Evolutionary conservation across 176 grass and related monocot genomes (phyloP), one percentile per base, ranked within the genome.

Genomic region (Panicum miliaceum): DNA sequence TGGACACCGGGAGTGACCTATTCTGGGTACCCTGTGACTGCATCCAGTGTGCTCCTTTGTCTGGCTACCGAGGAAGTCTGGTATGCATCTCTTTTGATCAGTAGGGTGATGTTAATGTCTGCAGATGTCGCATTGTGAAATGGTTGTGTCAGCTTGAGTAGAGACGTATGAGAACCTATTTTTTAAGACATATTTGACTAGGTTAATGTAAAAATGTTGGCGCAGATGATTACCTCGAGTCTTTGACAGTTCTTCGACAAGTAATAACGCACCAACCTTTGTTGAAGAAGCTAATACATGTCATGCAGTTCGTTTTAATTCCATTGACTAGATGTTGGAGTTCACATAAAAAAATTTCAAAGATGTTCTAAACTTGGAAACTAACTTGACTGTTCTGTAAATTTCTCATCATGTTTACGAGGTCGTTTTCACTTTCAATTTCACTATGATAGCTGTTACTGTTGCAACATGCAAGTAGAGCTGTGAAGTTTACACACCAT

Each of bases 1-100:
- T 99, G 85, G 96, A 96, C 92, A 89, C 96, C 85, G 96, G 96
- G 79, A 99, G 93, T 80, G 93, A 99, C 88, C 86, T 99, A 75
- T 92, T 99, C 68, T 96, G 96, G 96, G 88, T 99, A 29, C 96
- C 96, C 20, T 99, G 93, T 85, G 91, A 99, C 80, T 96, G 93
- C 77, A 89, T 99, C 25, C 74, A 91, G 65, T 99, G 96, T 37
- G 96, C 96, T 86, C 91, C 96, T 27, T 89, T 96, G 82, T 84
- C 93, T 83, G 75, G 93, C 84, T 94, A 96, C 84, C 93, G 76
- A 84, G 91, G 88, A 50, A 96, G 79, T 87, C 82, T 96, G 93
- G 93, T 99, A 96, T 23, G 79, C 73, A 63, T 25, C 81, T 42
- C 13, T 73, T 84, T 84, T 25, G 12, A 65, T 64, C 45, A 43